Conservation (phyloP, 257 asterid species). For the Plantago major region DNA sequence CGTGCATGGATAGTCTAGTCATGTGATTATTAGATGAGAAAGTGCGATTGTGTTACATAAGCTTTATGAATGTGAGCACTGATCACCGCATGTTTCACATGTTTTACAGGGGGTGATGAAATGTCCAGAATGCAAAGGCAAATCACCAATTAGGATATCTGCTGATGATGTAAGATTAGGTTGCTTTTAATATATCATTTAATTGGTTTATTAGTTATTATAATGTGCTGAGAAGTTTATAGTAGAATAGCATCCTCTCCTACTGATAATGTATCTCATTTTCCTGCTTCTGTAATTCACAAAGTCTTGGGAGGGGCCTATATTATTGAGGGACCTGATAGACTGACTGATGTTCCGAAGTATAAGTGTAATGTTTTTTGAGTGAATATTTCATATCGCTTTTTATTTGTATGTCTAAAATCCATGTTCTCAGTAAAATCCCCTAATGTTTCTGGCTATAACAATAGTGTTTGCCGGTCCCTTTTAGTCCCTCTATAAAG, state of each 20-base stretch:
- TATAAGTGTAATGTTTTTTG: no score
- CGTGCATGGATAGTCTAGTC: constrained; percentile 9
- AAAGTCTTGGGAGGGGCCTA: no score
- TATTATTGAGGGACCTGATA: no score
- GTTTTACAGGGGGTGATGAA: constrained; percentile 90
- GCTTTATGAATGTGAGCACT: constrained; percentile 16
- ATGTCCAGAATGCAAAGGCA: constrained; percentile 94
- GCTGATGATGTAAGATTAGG: constrained; percentile 82
- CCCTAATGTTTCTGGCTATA: no score
- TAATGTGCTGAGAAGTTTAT: constrained; percentile 1
- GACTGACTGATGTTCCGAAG: no score
- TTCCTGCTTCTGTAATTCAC: constrained; percentile 2
- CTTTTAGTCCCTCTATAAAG: no score
- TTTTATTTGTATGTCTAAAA: no score
- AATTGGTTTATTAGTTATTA: constrained; percentile 11
- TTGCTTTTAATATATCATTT: constrained; percentile 17
- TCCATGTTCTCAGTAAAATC: no score
- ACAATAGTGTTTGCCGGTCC: no score
- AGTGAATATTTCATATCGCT: no score
- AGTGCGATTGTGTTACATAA: constrained; percentile 8
- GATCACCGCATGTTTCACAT: constrained; percentile 17
- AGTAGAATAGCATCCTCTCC: constrained; percentile 5
- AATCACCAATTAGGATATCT: constrained; percentile 71
- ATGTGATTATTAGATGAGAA: constrained; percentile 3
- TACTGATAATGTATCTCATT: constrained; percentile 14